phyloP scores from a whole-genome alignment of 108 stramenopile species.

The Mayamaea pseudoterrestris region DNA sequence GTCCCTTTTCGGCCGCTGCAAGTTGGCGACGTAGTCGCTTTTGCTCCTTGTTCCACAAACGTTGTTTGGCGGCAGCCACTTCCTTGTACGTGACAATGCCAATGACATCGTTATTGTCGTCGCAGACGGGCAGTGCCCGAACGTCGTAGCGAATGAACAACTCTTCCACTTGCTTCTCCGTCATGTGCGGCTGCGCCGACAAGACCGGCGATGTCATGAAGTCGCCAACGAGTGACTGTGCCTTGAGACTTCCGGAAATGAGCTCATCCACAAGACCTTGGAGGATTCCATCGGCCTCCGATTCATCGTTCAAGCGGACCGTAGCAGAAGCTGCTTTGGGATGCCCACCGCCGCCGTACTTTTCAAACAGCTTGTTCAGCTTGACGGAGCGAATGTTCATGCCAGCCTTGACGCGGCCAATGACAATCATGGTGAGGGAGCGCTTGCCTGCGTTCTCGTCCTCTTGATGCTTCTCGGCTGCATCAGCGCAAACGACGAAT shows the following conservation, averaged over 20 bases:
- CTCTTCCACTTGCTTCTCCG: conserved; percentile 77
- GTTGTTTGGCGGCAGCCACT: conserved; percentile 76
- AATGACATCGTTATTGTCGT: conserved; percentile 68
- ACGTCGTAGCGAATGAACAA: conserved; percentile 75
- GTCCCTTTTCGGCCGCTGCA: conserved; percentile 10
- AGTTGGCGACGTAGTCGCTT: conserved; percentile 41
- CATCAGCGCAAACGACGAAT: conserved; percentile 49
- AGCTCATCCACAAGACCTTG: conserved; percentile 59
- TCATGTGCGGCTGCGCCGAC: conserved; percentile 61
- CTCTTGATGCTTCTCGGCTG: conserved; percentile 25
- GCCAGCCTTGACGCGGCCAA: conserved; percentile 77
- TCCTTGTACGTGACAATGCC: conserved; percentile 84
- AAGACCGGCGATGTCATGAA: conserved; percentile 81
- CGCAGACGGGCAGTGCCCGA: conserved; percentile 79
- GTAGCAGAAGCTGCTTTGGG: conserved; percentile 82
- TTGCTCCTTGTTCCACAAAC: conserved; percentile 69
- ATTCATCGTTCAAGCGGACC: conserved; percentile 51
- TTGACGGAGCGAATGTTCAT: conserved; percentile 69
- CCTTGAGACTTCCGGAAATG: conserved; percentile 37
- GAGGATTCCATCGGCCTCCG: conserved; percentile 52
- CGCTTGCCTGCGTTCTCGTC: conserved; percentile 13
- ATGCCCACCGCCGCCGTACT: conserved; percentile 77
- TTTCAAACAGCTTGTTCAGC: conserved; percentile 62
- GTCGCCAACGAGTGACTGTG: conserved; percentile 64
- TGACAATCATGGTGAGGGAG: conserved; percentile 64